Base-by-base conservation (phyloP, 805 yeast genomes). In the Peterozyma xylosa region DNA sequence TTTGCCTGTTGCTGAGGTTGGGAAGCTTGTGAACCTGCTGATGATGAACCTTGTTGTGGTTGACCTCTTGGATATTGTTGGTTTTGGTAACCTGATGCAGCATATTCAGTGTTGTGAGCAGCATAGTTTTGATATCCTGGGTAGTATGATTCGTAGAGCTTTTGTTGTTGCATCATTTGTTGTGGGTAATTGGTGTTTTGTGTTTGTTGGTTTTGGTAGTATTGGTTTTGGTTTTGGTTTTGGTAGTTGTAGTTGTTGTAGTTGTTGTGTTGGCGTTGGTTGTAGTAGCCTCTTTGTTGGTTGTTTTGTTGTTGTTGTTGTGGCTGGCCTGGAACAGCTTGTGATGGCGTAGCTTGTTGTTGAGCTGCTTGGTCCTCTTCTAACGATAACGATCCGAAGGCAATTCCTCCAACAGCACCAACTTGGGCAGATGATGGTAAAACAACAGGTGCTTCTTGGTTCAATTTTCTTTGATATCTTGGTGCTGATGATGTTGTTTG, bases 371-470 rank as follows among this genome's bases (percentile, higher is more conserved):
- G 68, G 39, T 71, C 74, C 37, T 74, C 75, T 42, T 68, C 63
- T 50, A 77, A 58, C 3, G 74, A 57, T 63, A 74, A 67, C 2
- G 79, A 74, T 38, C 80, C 80, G 47, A 75, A 74, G 7, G 79
- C 72, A 41, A 75, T 76, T 46, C 78, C 78, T 32, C 71, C 74
- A 42, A 71, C 66, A 30, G 62, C 48, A 50, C 65, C 62, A 47
- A 71, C 56, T 60, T 74, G 63, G 57, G 77, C 60, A 52, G 63
- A 50, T 48, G 67, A 59, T 58, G 83, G 74, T 62, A 76, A 62
- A 53, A 75, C 72, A 61, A 65, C 64, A 38, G 62, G 55, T 16
- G 59, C 58, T 10, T 55, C 53, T 47, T 50, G 51, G 36, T 47
- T 39, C 32, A 47, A 33, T 33, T 46, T 46, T 32, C 43, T 32